Evolutionary conservation across 306 rosid species (phyloP), one percentile per base, ranked within the genome.

Genomic region (Inga laurina): DNA sequence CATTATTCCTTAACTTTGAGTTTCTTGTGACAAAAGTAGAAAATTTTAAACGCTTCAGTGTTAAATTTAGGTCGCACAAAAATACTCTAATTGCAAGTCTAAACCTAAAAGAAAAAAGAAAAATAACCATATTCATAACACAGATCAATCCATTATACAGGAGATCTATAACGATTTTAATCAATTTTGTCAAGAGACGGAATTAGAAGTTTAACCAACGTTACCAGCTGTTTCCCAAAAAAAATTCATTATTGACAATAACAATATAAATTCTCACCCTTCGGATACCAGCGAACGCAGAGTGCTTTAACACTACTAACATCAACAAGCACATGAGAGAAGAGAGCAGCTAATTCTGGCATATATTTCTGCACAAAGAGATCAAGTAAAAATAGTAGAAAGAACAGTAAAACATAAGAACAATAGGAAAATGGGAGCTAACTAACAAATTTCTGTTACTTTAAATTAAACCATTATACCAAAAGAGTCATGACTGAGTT

Each of bases 241-340:
- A 57, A 57, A 57, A 8, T 8, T 57, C 19, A 71, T 46, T 34
- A 81, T 10, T 57, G n/a, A 81, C 71, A 43, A 3, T 8, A 80
- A 80, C 1, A 41, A 34, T 24, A 51, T 72, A 75, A 66, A 72
- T 80, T 64, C 78, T 89, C 86, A 96, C 99, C 99, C 87, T 8
- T 87, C 4, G 97, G 99, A 86, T 83, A 96, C 99, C 99, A 96
- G 81, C 98, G 99, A 57, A 86, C 45, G 86, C 94, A 96, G 24
- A 96, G 90, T 76, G 94, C 94, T 80, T 86, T 92, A 84, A 96
- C 84, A 43, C 99, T 96, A 84, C 99, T 96, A 83, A 96, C 99
- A 81, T 96, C 99, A 48, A 96, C 99, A 66, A 96, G 78, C 70
- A 96, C 99, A 64, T 96, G 99, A 75, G 99, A 83, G 90, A 96